A percentile compares a stretch with the other conserved stretches of the same genome.
Conservation (phyloP, 2,329 filamentous ascomycete species). For the Clonostachys rhizophaga region DNA sequence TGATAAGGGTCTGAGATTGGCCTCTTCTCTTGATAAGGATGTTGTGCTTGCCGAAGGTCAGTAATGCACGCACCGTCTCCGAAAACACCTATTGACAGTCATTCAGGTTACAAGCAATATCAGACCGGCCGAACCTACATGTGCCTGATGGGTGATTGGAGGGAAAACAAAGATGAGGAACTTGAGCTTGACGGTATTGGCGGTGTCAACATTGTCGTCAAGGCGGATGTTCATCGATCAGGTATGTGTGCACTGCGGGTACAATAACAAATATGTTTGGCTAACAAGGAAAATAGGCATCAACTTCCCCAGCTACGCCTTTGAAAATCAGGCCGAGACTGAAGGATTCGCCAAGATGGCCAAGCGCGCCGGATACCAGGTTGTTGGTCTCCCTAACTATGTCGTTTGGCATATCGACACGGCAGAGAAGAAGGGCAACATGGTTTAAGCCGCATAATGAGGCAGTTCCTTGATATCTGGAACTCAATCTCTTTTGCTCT, state of each 20-base stretch:
- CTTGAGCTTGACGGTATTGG: conserved; percentile 92
- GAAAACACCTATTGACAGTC: background rate
- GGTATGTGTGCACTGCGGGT: conserved; percentile 44
- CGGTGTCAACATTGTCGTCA: conserved; percentile 95
- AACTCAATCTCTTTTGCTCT: background rate
- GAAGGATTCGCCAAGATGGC: conserved; percentile 99
- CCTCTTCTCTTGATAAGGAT: conserved; percentile 71
- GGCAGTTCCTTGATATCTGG: background rate
- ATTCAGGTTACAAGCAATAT: conserved; percentile 82
- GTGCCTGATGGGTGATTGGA: conserved; percentile 88
- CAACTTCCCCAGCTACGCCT: conserved; percentile 95
- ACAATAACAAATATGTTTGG: no score
- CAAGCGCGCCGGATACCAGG: conserved; percentile 88
- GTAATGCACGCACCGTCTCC: conserved; percentile 2
- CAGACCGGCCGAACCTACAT: conserved; percentile 88
- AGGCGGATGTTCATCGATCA: conserved; percentile 94
- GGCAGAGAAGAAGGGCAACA: conserved; percentile 85
- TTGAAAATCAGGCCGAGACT: conserved; percentile 98
- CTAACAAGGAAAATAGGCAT: conserved; percentile 56
- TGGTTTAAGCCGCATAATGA: conserved; percentile 19
- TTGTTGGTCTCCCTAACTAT: conserved; percentile 92
- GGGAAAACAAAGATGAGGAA: conserved; percentile 86
- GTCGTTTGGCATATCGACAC: conserved; percentile 99
- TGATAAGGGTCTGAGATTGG: conserved; percentile 72
- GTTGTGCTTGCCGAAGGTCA: conserved; percentile 85